These are phyloP conservation scores for Leucogyrophana mollusca DNA, from an alignment of 768 basidiomycete species.

Conservation along the genomic window DNA sequence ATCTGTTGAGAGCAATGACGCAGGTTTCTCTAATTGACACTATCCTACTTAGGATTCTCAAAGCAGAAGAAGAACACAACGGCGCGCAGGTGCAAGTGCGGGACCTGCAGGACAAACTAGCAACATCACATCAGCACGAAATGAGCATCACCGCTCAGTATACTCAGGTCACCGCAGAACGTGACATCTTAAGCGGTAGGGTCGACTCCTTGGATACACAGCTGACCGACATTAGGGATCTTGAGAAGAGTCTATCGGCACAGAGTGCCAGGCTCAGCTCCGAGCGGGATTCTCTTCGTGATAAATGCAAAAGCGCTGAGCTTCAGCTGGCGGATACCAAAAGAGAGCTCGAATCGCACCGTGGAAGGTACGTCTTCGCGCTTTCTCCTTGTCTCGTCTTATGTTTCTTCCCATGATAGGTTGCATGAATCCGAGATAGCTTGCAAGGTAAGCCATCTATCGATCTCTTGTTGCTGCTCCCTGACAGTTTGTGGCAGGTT, in stretches of 20 bases:
- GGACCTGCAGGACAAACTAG: slow-evolving; percentile 26
- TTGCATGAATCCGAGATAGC: slow-evolving; percentile 17
- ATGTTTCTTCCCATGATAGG: slow-evolving; percentile 11
- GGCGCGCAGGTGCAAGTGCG: slow-evolving; percentile 20
- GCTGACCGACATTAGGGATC: slow-evolving; percentile 14
- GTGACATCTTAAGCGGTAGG: slow-evolving; percentile 17
- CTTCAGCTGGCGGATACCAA: slow-evolving; percentile 9
- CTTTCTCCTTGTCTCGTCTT: neutral
- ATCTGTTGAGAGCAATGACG: neutral
- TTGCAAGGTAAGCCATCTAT: slow-evolving; percentile 18
- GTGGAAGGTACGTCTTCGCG: slow-evolving; percentile 22
- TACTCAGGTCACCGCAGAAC: slow-evolving; percentile 23
- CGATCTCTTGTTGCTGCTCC: neutral
- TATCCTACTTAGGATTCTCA: slow-evolving; percentile 12
- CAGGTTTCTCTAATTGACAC: slow-evolving; percentile 11
- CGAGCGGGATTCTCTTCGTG: slow-evolving; percentile 18
- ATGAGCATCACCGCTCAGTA: slow-evolving; percentile 22
- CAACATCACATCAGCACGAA: slow-evolving; percentile 20
- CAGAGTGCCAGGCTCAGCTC: slow-evolving; percentile 13
- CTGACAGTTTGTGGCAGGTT: slow-evolving; percentile 26
- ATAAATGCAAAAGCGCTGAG: slow-evolving; percentile 19
- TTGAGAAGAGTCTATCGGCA: slow-evolving; percentile 15
- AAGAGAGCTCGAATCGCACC: slow-evolving; percentile 17
- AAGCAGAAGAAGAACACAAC: slow-evolving; percentile 16
- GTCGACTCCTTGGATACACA: slow-evolving; percentile 13